Evolutionary conservation across 1,284 basidiomycete genomes (phyloP).

Genomic region (Boletus semigastroideus): DNA sequence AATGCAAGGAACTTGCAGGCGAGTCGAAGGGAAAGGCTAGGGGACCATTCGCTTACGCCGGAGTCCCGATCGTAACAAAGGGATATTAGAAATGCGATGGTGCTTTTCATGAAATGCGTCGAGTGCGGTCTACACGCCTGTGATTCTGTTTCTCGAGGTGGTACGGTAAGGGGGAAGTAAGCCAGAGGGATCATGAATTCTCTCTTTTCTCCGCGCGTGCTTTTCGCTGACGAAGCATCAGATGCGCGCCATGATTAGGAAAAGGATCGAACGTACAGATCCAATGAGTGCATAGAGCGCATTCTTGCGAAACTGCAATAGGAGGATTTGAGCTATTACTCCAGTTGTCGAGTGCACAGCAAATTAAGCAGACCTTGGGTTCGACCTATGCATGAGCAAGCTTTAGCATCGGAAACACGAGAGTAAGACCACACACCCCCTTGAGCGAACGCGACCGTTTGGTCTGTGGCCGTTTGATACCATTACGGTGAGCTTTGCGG

Average conservation of each 20-base stretch:
- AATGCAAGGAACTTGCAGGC: conserved; percentile 47
- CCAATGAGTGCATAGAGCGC: conserved; percentile 75
- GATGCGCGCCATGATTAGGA: neutral
- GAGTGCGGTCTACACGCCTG: conserved; percentile 12
- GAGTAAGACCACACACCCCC: conserved; percentile 67
- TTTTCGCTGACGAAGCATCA: conserved; percentile 49
- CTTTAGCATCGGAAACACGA: conserved; percentile 7
- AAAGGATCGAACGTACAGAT: conserved; percentile 55
- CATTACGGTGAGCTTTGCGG: conserved; percentile 96
- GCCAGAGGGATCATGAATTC: conserved; percentile 39
- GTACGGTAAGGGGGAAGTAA: conserved; percentile 6
- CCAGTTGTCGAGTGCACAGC: neutral
- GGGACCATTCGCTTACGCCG: conserved; percentile 21
- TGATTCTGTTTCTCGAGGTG: conserved; percentile 12
- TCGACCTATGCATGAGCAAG: conserved; percentile 60
- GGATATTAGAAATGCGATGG: conserved; percentile 12
- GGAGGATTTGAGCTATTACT: conserved; percentile 10
- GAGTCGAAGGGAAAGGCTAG: conserved; percentile 29
- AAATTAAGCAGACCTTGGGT: conserved; percentile 62
- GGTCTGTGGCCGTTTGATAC: conserved; percentile 82
- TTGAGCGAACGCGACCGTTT: conserved; percentile 82
- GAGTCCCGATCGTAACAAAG: conserved; percentile 15
- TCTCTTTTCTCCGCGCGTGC: conserved; percentile 60
- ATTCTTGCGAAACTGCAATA: conserved; percentile 80
- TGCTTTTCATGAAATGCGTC: conserved; percentile 18